Evolutionary conservation across 2,329 filamentous ascomycete genomes (phyloP).

Genomic region (Aspergillus sp.): DNA sequence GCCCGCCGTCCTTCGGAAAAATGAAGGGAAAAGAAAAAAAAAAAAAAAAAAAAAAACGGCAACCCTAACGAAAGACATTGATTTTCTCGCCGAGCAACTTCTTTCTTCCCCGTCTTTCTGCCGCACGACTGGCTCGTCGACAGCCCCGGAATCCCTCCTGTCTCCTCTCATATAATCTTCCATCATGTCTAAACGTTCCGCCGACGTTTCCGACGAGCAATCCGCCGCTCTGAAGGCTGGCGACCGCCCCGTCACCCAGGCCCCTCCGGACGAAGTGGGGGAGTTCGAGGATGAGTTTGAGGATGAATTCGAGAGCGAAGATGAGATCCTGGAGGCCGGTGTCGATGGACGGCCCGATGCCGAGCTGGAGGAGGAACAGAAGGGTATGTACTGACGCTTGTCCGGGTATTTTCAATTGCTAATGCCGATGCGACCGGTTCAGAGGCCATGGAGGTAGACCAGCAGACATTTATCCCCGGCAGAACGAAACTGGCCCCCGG

Average conservation of each 20-base stretch:
- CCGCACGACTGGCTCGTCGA: conserved; percentile 23
- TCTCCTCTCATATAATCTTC: conserved; percentile 5
- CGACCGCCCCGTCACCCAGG: conserved; percentile 54
- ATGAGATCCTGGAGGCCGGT: conserved; percentile 91
- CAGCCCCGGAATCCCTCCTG: conserved; percentile 4
- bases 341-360: conserved; percentile 90
- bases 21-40: conserved; percentile 18
- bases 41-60: conserved; percentile 38
- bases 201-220: conserved; percentile 52
- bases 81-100: conserved; percentile 4
- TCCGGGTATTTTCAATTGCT: background rate
- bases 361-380: conserved; percentile 85
- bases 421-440: conserved; percentile 20
- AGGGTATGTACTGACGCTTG: conserved; percentile 48
- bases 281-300: conserved; percentile 81
- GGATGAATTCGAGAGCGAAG: conserved; percentile 91
- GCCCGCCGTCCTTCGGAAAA: conserved; percentile 23
- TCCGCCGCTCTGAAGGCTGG: conserved; percentile 60
- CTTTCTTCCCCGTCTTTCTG: conserved; percentile 14
- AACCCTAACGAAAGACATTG: conserved; percentile 11
- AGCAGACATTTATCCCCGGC: conserved; percentile 93
- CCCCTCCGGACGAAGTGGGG: conserved; percentile 54
- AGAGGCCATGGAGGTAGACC: conserved; percentile 89
- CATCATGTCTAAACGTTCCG: conserved; percentile 61
- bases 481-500: conserved; percentile 87